Base-by-base conservation (phyloP, 2,329 filamentous ascomycete species). In the Emmonsiellopsis sp. region DNA sequence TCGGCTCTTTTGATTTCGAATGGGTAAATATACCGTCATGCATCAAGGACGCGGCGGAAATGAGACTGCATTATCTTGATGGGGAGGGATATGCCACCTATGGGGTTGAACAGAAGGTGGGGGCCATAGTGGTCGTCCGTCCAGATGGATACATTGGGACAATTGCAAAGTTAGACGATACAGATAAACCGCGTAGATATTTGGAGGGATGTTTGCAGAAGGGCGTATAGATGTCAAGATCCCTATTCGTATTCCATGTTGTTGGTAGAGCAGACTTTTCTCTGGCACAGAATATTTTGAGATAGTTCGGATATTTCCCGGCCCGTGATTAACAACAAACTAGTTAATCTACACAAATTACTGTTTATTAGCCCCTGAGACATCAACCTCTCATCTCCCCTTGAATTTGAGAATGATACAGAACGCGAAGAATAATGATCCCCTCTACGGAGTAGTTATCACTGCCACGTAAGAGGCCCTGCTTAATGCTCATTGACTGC, bases 141-240 rank as follows among this genome's bases (percentile, higher is more conserved):
- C 69, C 69, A 0, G 69, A 72, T 60, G 68, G 68, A 6, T 68
- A 67, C 55, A 56, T 70, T 46, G 67, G 67, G 16, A 52, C 31
- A 9, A 50, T 45, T 32, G 61, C 63, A 0, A 61, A 53, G 7
- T 55, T 68, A 55, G 54, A 54, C 9, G 65, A 67, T 57, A 61
- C 41, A 2, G 31, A 16, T 11, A 38, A 58, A 16, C 58, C 66
- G 7, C 54, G 63, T 34, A 43, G 31, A 2, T 68, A 64, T 52
- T 51, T 68, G 51, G 51, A 15, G 34, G 15, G 53, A 35, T 55
- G 50, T n/a, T 10, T 49, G 31, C 16, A 2, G n/a, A 49, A 16
- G 11, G 35, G 38, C 37, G 15, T 13, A 15, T 49, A 49, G 26
- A 37, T 15, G 7, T 8, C 11, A 42, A 42, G n/a, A 15, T 16